Conservation (phyloP, 2,329 filamentous ascomycete genomes). For the Colletotrichum cereale region DNA sequence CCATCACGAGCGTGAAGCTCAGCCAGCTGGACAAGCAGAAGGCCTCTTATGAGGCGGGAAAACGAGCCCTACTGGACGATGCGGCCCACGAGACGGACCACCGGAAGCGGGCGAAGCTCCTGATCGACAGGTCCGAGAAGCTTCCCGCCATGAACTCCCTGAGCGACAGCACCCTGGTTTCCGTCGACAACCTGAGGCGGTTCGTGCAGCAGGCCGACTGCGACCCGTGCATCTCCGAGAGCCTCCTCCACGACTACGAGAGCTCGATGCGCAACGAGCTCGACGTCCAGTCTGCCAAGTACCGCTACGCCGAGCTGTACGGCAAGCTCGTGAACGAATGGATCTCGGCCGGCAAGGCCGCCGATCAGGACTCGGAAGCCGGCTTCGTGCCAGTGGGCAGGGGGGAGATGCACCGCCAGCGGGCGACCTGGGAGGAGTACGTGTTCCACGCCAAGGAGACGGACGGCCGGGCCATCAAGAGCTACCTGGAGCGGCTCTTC, state of each 20-base stretch:
- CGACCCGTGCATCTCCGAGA: slow-evolving; percentile 64
- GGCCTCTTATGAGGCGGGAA: slow-evolving; percentile 60
- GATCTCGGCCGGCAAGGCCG: slow-evolving; percentile 55
- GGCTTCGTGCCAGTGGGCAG: slow-evolving; percentile 63
- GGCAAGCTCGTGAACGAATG: slow-evolving; percentile 67
- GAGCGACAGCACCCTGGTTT: slow-evolving; percentile 47
- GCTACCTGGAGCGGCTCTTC: slow-evolving; percentile 66
- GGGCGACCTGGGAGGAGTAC: slow-evolving; percentile 65
- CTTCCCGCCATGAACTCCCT: slow-evolving; percentile 49
- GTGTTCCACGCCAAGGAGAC: slow-evolving; percentile 65
- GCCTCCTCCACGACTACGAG: slow-evolving; percentile 61
- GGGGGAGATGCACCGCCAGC: slow-evolving; percentile 65
- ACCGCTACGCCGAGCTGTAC: slow-evolving; percentile 69
- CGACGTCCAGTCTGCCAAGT: slow-evolving; percentile 63
- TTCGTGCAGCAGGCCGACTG: slow-evolving; percentile 66
- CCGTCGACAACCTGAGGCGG: slow-evolving; percentile 59
- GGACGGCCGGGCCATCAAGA: slow-evolving; percentile 58
- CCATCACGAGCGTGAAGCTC: slow-evolving; percentile 68
- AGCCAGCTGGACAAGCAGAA: slow-evolving; percentile 67
- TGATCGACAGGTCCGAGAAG: slow-evolving; percentile 53
- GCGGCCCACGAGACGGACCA: slow-evolving; percentile 44
- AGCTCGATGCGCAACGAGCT: slow-evolving; percentile 60
- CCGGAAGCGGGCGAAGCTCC: slow-evolving; percentile 48
- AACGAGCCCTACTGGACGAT: slow-evolving; percentile 54
- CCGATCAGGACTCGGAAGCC: slow-evolving; percentile 47